These are phyloP conservation scores for Pinus tabuliformis DNA, from an alignment of 75 land plant genomes.

Conservation along the genomic window DNA sequence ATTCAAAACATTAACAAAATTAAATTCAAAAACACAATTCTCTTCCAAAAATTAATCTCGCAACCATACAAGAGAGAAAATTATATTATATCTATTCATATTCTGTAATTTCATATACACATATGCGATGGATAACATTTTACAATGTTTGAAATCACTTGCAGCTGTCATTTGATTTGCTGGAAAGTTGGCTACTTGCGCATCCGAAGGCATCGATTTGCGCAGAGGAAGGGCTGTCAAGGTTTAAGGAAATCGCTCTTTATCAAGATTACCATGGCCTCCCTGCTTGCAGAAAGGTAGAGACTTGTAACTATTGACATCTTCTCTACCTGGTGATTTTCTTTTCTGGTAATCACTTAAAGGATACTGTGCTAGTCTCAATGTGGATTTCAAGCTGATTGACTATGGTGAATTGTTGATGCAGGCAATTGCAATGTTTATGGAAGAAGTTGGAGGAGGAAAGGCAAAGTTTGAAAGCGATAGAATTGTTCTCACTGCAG, in stretches of 20 bases:
- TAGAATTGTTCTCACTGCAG: conserved; percentile 59
- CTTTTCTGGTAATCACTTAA: not conserved
- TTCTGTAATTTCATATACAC: too few species aligned
- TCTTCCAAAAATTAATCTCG: too few species aligned
- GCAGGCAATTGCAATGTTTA: conserved; percentile 62
- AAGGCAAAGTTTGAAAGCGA: conserved; percentile 38
- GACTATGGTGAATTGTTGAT: conserved; percentile 3
- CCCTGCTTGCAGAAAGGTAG: conserved; percentile 22
- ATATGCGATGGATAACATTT: too few species aligned
- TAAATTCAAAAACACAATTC: too few species aligned
- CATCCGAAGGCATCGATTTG: conserved; percentile 32
- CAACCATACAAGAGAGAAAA: too few species aligned
- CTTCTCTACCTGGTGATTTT: not conserved
- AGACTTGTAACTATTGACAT: not conserved
- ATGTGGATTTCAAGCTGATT: not conserved
- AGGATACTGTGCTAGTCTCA: not conserved
- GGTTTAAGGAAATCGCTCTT: conserved; percentile 15
- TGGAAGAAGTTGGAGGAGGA: conserved; percentile 58
- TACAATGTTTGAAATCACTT: not conserved
- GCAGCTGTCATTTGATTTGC: conserved; percentile 30
- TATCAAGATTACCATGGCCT: conserved; percentile 35
- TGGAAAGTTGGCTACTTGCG: conserved; percentile 23
- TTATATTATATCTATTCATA: too few species aligned
- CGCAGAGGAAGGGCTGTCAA: conserved; percentile 6
- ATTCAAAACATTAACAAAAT: too few species aligned